Evolutionary conservation across 2,329 filamentous ascomycete species (phyloP).

Genomic region (Elsinoe arachidis): DNA sequence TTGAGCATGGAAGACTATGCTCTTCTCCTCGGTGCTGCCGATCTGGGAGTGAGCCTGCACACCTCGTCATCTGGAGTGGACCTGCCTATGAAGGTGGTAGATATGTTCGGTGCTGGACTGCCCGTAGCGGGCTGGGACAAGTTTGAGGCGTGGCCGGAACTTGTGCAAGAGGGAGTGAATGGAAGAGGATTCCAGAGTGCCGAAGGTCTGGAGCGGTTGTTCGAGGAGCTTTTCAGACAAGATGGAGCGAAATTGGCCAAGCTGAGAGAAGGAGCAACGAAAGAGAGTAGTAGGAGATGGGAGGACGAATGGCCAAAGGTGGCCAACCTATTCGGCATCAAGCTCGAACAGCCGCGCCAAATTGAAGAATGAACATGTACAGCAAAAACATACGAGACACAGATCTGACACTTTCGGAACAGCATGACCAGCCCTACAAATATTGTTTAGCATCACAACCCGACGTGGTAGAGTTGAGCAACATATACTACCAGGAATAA

Average conservation of each 20-base stretch:
- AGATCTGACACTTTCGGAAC: too few species aligned
- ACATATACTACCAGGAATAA: too few species aligned
- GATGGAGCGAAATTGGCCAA: constrained; percentile 52
- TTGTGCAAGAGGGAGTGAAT: constrained; percentile 82
- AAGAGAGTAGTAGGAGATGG: constrained; percentile 72
- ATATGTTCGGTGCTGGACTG: constrained; percentile 94
- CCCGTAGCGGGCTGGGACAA: constrained; percentile 79
- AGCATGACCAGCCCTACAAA: too few species aligned
- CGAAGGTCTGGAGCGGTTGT: constrained; percentile 53
- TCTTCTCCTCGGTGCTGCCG: constrained; percentile 69
- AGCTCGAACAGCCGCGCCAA: not conserved
- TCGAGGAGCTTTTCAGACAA: constrained; percentile 56
- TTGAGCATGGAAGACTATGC: constrained; percentile 79
- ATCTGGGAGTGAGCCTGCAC: constrained; percentile 84
- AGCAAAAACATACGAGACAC: not conserved
- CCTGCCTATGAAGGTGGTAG: constrained; percentile 97
- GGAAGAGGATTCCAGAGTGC: constrained; percentile 74
- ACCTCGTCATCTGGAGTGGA: constrained; percentile 92
- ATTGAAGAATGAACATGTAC: not conserved
- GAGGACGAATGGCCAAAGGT: constrained; percentile 87
- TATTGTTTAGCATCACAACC: too few species aligned
- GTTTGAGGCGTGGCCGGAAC: constrained; percentile 81
- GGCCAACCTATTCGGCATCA: constrained; percentile 52
- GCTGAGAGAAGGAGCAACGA: constrained; percentile 64
- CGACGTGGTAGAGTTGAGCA: too few species aligned